phyloP scores from a whole-genome alignment of 257 asterid species.

The Solanum lycopersicoides region DNA sequence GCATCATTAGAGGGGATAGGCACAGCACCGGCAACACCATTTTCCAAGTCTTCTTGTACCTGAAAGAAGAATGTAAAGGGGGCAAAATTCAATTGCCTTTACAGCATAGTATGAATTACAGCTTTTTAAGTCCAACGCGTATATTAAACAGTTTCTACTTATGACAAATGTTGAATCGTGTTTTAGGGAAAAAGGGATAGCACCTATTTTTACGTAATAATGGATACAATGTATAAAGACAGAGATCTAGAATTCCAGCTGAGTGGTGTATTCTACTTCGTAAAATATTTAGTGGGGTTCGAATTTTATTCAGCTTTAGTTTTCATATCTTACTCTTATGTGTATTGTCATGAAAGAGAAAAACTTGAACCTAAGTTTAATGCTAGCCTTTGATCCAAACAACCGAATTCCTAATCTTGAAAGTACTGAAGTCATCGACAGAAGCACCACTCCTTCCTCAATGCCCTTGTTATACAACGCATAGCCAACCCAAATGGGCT shows the following conservation, averaged over 20 bases:
- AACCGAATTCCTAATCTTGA: background rate
- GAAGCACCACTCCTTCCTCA: background rate
- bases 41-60: constrained; percentile 78
- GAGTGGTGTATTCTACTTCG: background rate
- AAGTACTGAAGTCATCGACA: background rate
- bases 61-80: background rate
- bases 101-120: background rate
- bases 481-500: background rate
- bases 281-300: background rate
- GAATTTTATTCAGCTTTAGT: background rate
- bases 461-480: background rate
- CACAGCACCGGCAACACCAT: constrained; percentile 60
- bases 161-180: background rate
- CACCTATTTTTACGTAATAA: background rate
- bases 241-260: background rate
- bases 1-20: constrained; percentile 62
- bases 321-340: background rate
- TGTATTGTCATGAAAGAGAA: background rate
- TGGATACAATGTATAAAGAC: background rate
- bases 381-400: background rate
- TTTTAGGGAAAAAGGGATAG: background rate
- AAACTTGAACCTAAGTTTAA: background rate
- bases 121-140: background rate
- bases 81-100: background rate
- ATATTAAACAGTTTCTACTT: background rate